Base-by-base conservation (phyloP, 345 rosid species). In the Acer negundo region DNA sequence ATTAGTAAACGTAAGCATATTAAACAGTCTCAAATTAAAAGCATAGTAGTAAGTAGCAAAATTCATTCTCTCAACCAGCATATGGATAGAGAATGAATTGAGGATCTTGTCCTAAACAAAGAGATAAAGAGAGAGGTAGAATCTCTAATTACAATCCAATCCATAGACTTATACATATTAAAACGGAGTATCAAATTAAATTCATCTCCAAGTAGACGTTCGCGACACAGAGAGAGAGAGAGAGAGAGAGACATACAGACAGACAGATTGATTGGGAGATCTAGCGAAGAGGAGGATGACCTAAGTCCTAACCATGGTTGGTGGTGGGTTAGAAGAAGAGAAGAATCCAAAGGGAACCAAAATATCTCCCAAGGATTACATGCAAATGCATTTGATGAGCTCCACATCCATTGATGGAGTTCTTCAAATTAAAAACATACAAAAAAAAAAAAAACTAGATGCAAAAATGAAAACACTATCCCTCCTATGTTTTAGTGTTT, bases 291-390 rank as follows among this genome's bases (percentile, higher is more conserved):
- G 35, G 79, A 81, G 66, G 78, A 78, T 65, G 83, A 86, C 91
- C 94, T 83, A 86, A 78, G 94, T 88, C 95, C 94, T 92, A 94
- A 94, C 98, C 98, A 92, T 94, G 97, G 98, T 87, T 82, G 95
- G 79, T 80, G 86, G 62, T 38, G 72, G 66, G 61, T 42, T 64
- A 83, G 81, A 74, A 85, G 87, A 80, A 81, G 76, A 83, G 88
- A 85, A 86, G 87, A 90, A 90, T 89, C 92, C 85, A 79, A 59
- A 81, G 90, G 94, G 91, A 91, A 89, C 84, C 93, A 82, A 94
- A 92, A 94, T 92, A 94, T 91, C 75, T 92, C 97, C 98, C 94
- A 23, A 70, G 84, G 90, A 91, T 85, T 89, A 66, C 82, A 90
- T 90, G 94, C 92, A 94, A 75, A 87, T 86, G 91, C 87, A 77